phyloP scores from a whole-genome alignment of 768 basidiomycete genomes.

The Mycena rebaudengoi region DNA sequence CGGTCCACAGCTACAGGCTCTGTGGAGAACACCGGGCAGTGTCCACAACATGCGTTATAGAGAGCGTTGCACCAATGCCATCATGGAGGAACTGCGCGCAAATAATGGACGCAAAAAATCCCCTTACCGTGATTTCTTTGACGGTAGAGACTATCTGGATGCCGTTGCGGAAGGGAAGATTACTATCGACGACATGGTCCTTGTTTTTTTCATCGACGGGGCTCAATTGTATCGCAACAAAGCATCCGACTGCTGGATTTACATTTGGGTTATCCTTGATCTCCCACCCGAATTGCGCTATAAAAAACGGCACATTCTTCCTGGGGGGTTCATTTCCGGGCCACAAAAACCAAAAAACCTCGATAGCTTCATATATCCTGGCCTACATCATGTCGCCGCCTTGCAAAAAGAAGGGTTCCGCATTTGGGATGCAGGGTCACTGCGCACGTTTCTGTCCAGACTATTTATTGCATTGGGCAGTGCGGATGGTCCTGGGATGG shows the following conservation, averaged over 20 bases:
- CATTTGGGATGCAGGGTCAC: conserved; percentile 42
- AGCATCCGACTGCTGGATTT: conserved; percentile 51
- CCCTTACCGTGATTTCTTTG: conserved; percentile 34
- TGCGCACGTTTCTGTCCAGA: conserved; percentile 2
- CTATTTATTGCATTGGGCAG: conserved; percentile 21
- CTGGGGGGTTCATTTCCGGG: conserved; percentile 32
- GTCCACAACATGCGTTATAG: conserved; percentile 40
- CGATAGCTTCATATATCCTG: conserved; percentile 32
- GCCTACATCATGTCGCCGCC: conserved; percentile 32
- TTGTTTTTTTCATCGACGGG: conserved; percentile 47
- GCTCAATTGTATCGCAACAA: conserved; percentile 51
- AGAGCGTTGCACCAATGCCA: conserved; percentile 23
- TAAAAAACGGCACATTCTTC: conserved; percentile 31
- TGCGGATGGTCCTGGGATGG: conserved; percentile 37
- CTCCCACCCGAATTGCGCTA: conserved; percentile 39
- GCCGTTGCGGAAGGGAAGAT: conserved; percentile 28
- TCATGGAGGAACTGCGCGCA: conserved; percentile 13
- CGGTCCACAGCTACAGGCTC: conserved; percentile 54
- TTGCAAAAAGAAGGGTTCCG: conserved; percentile 28
- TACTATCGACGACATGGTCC: conserved; percentile 32
- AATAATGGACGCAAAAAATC: neutral
- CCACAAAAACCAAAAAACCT: conserved; percentile 35
- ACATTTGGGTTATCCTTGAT: conserved; percentile 43
- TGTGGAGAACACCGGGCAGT: conserved; percentile 29
- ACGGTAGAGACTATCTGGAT: conserved; percentile 35